Evolutionary conservation across 352 stramenopile genomes (phyloP).

Genomic region (Pythium insidiosum): DNA sequence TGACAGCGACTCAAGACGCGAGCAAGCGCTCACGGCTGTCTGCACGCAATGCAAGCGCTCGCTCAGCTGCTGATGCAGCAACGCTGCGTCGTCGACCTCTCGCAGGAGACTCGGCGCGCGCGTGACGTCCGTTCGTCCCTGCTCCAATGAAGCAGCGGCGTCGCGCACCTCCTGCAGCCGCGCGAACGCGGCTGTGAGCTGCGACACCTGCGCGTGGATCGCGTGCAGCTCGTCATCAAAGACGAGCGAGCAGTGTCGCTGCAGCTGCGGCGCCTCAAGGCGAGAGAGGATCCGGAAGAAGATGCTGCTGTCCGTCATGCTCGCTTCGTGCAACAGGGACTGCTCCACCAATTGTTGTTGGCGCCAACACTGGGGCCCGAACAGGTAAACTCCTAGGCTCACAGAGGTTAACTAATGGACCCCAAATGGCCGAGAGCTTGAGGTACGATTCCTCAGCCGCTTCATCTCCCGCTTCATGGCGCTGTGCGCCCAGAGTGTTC

Average conservation of each 20-base stretch:
- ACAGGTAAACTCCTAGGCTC: too few relatives aligned
- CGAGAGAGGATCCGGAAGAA: constrained; percentile 6
- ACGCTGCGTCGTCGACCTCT: neutral
- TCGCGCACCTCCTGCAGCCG: constrained; percentile 9
- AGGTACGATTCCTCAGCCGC: too few relatives aligned
- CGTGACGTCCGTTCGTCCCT: neutral
- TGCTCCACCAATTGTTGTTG: too few relatives aligned
- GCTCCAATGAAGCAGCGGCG: neutral
- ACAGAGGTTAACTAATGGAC: too few relatives aligned
- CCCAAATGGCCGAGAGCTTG: too few relatives aligned
- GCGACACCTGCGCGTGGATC: neutral
- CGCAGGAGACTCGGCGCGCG: neutral
- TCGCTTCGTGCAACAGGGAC: too few relatives aligned
- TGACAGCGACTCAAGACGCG: neutral
- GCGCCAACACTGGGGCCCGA: too few relatives aligned
- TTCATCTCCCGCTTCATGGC: too few relatives aligned
- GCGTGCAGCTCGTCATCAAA: constrained; percentile 2
- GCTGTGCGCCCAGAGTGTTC: too few relatives aligned
- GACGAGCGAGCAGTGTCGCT: constrained; percentile 3
- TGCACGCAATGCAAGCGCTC: neutral
- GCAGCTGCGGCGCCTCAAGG: constrained; percentile 2
- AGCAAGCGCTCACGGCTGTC: neutral
- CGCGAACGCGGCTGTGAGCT: neutral
- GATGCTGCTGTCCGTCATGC: too few relatives aligned
- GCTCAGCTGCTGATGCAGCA: neutral